Evolutionary conservation across 371 early-diverging fungal genomes (phyloP).

Genomic region (Mucor indicus): DNA sequence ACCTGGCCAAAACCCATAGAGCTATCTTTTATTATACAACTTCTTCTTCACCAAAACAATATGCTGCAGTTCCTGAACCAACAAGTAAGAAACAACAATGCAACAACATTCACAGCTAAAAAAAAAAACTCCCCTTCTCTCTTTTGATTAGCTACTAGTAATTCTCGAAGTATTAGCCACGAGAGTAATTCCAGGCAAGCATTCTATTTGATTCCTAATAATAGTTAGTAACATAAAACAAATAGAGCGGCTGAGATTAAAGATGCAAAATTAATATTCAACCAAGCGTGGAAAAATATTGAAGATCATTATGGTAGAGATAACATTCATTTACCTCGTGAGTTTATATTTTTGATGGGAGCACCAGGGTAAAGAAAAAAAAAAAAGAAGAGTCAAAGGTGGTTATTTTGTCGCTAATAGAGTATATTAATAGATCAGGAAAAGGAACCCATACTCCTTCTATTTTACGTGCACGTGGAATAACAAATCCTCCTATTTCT

Average conservation of each 20-base stretch:
- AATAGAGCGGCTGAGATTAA: slow-evolving; percentile 54
- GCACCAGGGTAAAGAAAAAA: slow-evolving; percentile 51
- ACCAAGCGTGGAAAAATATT: slow-evolving; percentile 68
- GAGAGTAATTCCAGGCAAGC: background rate
- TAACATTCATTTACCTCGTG: slow-evolving; percentile 61
- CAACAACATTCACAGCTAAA: background rate
- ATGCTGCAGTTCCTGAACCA: slow-evolving; percentile 17
- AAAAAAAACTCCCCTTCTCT: background rate
- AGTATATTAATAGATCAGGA: slow-evolving; percentile 37
- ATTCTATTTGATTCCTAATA: background rate
- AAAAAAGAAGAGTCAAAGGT: background rate
- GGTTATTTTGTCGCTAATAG: background rate
- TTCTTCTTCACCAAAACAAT: background rate
- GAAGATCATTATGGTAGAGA: slow-evolving; percentile 60
- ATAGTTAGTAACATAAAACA: background rate
- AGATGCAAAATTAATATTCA: slow-evolving; percentile 66
- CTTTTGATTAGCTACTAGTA: slow-evolving; percentile 3
- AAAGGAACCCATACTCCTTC: slow-evolving; percentile 71
- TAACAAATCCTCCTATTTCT: slow-evolving; percentile 65
- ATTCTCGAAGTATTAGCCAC: slow-evolving; percentile 5
- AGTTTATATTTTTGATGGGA: slow-evolving; percentile 72
- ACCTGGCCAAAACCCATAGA: background rate
- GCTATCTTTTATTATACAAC: slow-evolving; percentile 4
- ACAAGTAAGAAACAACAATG: slow-evolving; percentile 5
- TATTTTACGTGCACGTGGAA: slow-evolving; percentile 59